These are phyloP conservation scores for Bacidia rubella DNA, from an alignment of 495 filamentous ascomycete genomes.

Conservation along the genomic window DNA sequence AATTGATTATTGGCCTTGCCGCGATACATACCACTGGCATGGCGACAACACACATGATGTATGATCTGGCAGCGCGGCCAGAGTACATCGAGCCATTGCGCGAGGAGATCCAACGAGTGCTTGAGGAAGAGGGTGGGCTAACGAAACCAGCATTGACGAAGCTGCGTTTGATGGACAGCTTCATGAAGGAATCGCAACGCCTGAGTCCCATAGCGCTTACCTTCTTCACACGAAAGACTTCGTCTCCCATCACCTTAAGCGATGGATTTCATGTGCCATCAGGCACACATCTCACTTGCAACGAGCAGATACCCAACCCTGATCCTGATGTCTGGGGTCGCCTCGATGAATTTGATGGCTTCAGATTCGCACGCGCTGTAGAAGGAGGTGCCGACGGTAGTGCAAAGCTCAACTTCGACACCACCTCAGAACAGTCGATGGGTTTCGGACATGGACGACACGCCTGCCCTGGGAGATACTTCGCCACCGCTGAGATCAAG, in stretches of 20 bases:
- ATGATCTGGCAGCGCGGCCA: slow-evolving; percentile 9
- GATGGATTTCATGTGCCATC: background rate
- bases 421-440: slow-evolving; percentile 14
- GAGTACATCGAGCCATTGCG: slow-evolving; percentile 10
- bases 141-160: background rate
- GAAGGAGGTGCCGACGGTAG: slow-evolving; percentile 9
- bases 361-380: slow-evolving; percentile 3
- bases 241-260: background rate
- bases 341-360: slow-evolving; percentile 2
- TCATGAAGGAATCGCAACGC: slow-evolving; percentile 7
- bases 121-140: slow-evolving; percentile 3
- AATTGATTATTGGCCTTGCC: slow-evolving; percentile 6
- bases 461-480: slow-evolving; percentile 18
- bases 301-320: background rate
- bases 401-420: slow-evolving; percentile 13
- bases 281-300: background rate
- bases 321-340: background rate
- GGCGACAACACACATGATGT: slow-evolving; percentile 6
- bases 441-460: slow-evolving; percentile 15
- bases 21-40: slow-evolving; percentile 7
- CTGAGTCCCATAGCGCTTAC: slow-evolving; percentile 2
- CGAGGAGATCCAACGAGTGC: slow-evolving; percentile 9
- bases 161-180: slow-evolving; percentile 3
- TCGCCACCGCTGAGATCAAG: slow-evolving; percentile 20
- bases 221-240: background rate